Base-by-base conservation (phyloP, 23 red algal genomes). In the Gracilariopsis chorda region DNA sequence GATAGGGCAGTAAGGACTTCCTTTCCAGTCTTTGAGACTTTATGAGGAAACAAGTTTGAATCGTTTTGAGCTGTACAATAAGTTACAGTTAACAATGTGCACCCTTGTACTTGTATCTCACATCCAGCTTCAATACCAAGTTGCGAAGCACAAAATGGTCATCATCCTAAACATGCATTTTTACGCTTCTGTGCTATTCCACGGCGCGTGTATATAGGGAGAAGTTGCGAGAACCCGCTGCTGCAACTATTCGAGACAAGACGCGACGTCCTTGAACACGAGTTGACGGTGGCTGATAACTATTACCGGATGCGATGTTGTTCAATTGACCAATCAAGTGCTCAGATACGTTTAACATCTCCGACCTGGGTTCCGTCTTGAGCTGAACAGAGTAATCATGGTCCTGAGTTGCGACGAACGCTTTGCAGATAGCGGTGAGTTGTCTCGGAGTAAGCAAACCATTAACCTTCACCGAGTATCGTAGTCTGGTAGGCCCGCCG, bases 371-470 rank as follows among this genome's bases (percentile, higher is more conserved):
- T 53, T 86, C 82, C 5, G 82, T 86, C n/a, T 39, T 69, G 28
- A 86, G 51, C 35, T 71, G 82, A 47, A 65, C 62, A 1, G 72
- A 55, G 51, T 77, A 89, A 25, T 89, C 72, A 19, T 52, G 48
- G 39, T 77, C 53, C 34, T 89, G 85, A 27, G 70, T 89, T 45
- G 53, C 53, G 44, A 69, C 74, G 19, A 91, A 36, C 21, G 88
- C 73, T 49, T 82, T 43, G 58, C 88, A 91, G 29, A 91, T 48
- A 48, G 35, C 77, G 7, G 36, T 45, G 1, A 91, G 41, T 56
- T 91, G 88, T 33, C 74, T 35, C 42, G 88, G 75, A 48, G 88
- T 91, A 46, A 91, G 68, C 12, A 91, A 82, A 24, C 88, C 88
- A 37, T 24, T 34, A 44, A 91, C 69, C 53, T 80, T 48, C 36